phyloP scores from a whole-genome alignment of 2,329 filamentous ascomycete species.

The Exophiala spinifera region DNA sequence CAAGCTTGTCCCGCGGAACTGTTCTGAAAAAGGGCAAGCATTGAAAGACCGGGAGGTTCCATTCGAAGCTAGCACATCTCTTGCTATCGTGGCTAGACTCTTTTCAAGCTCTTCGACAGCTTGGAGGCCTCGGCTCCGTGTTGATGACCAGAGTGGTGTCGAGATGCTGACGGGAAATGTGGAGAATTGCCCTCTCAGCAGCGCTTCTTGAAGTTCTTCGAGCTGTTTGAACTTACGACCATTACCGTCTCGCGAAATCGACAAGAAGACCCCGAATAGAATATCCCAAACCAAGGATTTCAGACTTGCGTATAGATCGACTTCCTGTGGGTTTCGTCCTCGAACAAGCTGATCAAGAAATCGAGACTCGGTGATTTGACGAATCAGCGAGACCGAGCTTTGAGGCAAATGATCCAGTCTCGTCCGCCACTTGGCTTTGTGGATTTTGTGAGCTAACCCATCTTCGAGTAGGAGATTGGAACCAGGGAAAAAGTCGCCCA shows the following conservation, averaged over 20 bases:
- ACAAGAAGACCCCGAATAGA: not conserved
- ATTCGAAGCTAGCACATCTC: not conserved
- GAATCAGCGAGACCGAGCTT: not conserved
- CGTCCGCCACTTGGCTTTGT: not conserved
- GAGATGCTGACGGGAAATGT: not conserved
- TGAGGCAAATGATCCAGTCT: not conserved
- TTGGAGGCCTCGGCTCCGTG: not conserved
- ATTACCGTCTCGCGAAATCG: not conserved
- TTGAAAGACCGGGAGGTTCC: not conserved
- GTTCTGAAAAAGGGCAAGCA: not conserved
- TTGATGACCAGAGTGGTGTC: not conserved
- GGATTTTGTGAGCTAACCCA: not conserved
- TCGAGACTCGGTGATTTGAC: not conserved
- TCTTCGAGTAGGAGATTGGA: conserved; percentile 8
- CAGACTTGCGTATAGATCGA: not conserved
- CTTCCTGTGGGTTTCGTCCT: not conserved
- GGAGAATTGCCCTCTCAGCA: not conserved
- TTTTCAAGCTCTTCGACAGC: not conserved
- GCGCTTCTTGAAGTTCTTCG: not conserved
- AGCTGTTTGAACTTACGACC: not conserved
- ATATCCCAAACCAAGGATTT: not conserved
- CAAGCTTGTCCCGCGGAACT: not conserved
- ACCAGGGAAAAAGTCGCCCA: conserved; percentile 6
- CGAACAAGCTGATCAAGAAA: not conserved
- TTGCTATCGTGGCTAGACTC: not conserved